These are phyloP conservation scores for Globisporangium irregulare DNA, from an alignment of 352 stramenopile genomes.

Conservation along the genomic window DNA sequence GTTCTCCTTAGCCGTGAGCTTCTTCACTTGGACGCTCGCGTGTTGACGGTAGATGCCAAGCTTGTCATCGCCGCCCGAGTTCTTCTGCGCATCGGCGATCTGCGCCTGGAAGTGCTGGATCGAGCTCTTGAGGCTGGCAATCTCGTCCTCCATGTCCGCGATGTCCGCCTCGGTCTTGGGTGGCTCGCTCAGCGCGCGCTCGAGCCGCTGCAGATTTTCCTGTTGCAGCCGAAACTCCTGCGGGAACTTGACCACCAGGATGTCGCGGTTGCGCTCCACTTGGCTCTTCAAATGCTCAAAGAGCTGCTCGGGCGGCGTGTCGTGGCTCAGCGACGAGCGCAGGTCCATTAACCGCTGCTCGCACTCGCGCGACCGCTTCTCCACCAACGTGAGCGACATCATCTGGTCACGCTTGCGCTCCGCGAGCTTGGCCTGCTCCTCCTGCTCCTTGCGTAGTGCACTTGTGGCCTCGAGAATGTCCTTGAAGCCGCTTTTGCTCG, in stretches of 20 bases:
- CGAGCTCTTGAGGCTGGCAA: slow-evolving; percentile 50
- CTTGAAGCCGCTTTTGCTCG: slow-evolving; percentile 77
- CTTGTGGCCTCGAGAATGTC: slow-evolving; percentile 90
- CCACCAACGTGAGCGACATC: slow-evolving; percentile 75
- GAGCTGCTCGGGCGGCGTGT: slow-evolving; percentile 83
- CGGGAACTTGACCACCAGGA: slow-evolving; percentile 70
- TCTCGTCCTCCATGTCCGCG: slow-evolving; percentile 83
- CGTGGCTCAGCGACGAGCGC: slow-evolving; percentile 61
- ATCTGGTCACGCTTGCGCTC: slow-evolving; percentile 90
- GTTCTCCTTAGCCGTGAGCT: slow-evolving; percentile 87
- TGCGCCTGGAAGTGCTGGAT: slow-evolving; percentile 69
- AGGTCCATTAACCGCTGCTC: slow-evolving; percentile 73
- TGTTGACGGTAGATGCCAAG: slow-evolving; percentile 91
- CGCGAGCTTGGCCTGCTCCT: slow-evolving; percentile 91
- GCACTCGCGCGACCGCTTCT: slow-evolving; percentile 75
- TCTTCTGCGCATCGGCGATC: slow-evolving; percentile 68
- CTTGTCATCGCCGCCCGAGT: slow-evolving; percentile 83
- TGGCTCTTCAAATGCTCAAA: slow-evolving; percentile 82
- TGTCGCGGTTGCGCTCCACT: slow-evolving; percentile 71
- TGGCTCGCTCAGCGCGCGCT: slow-evolving; percentile 66
- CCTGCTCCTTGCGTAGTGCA: slow-evolving; percentile 90
- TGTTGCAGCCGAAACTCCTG: slow-evolving; percentile 72
- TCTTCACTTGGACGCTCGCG: slow-evolving; percentile 83
- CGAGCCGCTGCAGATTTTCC: slow-evolving; percentile 73
- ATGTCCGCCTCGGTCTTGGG: slow-evolving; percentile 87